A percentile compares a stretch with the other conserved stretches of the same genome.
Conservation (phyloP, 176 grass and related monocot genomes). For the Carex cristatella region DNA sequence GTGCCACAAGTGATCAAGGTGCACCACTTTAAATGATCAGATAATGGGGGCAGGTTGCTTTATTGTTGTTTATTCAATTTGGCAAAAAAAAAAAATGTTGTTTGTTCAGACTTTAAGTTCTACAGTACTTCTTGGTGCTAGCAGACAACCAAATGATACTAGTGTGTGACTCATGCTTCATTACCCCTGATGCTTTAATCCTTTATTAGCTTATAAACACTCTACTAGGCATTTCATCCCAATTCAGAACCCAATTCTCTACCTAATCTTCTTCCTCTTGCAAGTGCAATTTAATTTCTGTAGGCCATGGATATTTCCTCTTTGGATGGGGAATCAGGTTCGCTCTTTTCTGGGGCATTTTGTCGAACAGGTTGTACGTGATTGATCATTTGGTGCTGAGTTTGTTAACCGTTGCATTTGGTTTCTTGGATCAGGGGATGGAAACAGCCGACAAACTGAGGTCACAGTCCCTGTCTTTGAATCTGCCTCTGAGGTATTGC, state of each 20-base stretch:
- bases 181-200: background rate
- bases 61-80: background rate
- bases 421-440: slow-evolving; percentile 20
- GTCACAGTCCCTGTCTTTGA: slow-evolving; percentile 21
- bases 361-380: background rate
- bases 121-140: background rate
- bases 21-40: background rate
- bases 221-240: background rate
- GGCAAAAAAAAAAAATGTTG: too few species aligned
- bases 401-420: background rate
- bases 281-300: background rate
- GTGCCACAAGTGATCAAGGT: background rate
- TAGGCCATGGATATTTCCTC: slow-evolving; percentile 22
- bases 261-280: background rate
- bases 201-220: background rate
- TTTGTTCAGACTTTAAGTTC: background rate
- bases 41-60: background rate
- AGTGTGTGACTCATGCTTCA: background rate
- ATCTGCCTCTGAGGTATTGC: slow-evolving; percentile 21
- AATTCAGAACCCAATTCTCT: background rate
- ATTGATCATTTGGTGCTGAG: background rate
- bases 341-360: slow-evolving; percentile 3
- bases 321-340: slow-evolving; percentile 16
- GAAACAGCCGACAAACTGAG: background rate
- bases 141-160: background rate